These are phyloP conservation scores for Solanum chacoense DNA, from an alignment of 305 asterid species.

Conservation along the genomic window DNA sequence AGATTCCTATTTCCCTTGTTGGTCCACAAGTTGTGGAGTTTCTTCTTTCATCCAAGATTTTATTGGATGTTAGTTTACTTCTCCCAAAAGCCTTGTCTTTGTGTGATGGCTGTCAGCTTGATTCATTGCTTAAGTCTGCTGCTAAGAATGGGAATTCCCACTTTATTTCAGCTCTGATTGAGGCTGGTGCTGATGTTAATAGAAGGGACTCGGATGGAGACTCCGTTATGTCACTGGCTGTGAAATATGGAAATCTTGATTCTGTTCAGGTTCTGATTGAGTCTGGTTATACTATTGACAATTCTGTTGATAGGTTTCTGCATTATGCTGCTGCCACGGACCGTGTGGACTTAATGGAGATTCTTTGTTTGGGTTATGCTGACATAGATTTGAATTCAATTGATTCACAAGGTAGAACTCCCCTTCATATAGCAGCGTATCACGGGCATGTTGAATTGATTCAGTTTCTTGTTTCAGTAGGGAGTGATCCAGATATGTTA, in stretches of 20 bases:
- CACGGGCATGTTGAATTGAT: constrained; percentile 33
- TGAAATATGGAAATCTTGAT: constrained; percentile 32
- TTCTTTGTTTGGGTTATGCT: constrained; percentile 26
- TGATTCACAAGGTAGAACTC: constrained; percentile 31
- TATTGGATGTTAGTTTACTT: constrained; percentile 21
- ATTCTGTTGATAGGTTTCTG: constrained; percentile 22
- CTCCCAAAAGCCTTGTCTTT: constrained; percentile 35
- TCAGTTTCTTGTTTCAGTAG: constrained; percentile 40
- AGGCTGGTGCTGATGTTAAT: constrained; percentile 58
- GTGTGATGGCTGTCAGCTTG: constrained; percentile 39
- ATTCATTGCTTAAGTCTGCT: constrained; percentile 33
- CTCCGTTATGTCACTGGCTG: constrained; percentile 30
- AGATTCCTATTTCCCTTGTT: constrained; percentile 36
- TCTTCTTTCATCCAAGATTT: constrained; percentile 22
- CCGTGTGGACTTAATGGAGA: constrained; percentile 41
- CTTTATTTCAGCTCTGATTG: constrained; percentile 31
- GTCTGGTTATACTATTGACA: constrained; percentile 29
- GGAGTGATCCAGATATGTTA: constrained; percentile 25
- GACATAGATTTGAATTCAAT: constrained; percentile 40
- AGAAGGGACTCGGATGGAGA: constrained; percentile 13
- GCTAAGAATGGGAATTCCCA: constrained; percentile 24
- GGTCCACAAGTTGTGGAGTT: constrained; percentile 50
- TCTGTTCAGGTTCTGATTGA: constrained; percentile 30
- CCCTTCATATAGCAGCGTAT: constrained; percentile 48
- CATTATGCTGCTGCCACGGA: constrained; percentile 37